Conservation (phyloP, 225 moss, liverwort and hornwort species). For the Neckera pumila region DNA sequence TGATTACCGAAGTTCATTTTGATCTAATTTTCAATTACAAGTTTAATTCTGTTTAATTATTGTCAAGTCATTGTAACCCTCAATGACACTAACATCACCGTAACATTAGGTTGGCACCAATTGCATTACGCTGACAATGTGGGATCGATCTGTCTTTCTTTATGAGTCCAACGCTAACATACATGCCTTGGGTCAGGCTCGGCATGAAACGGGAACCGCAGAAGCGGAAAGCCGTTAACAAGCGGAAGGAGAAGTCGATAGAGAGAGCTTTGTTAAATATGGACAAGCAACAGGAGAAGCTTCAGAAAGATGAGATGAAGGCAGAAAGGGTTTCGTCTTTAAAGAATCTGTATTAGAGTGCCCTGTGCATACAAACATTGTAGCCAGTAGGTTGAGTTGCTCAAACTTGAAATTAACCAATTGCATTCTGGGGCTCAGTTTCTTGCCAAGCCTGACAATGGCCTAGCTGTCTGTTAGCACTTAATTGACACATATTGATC, state of each 20-base stretch:
- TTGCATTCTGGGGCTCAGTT: too few species aligned
- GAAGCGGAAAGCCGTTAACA: conserved; percentile 62
- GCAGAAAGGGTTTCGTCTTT: conserved; percentile 41
- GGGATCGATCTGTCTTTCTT: neutral
- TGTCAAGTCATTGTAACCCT: neutral
- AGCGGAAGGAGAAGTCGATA: conserved; percentile 79
- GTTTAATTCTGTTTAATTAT: neutral
- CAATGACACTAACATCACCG: neutral
- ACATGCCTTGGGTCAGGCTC: neutral
- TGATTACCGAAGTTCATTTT: too few species aligned
- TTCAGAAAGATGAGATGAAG: conserved; percentile 56
- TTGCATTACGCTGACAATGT: neutral
- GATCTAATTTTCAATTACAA: neutral
- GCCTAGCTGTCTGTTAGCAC: too few species aligned
- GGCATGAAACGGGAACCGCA: conserved; percentile 44
- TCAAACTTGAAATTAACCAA: neutral
- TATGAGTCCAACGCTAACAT: neutral
- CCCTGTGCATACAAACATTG: neutral
- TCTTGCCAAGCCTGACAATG: too few species aligned
- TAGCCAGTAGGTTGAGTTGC: neutral
- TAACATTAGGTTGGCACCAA: neutral
- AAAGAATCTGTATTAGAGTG: conserved; percentile 42
- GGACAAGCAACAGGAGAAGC: conserved; percentile 73
- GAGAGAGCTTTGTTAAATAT: conserved; percentile 64
- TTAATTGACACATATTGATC: too few species aligned